These are phyloP conservation scores for Aspergillus kassunensis DNA, from an alignment of 495 filamentous ascomycete genomes.

Conservation along the genomic window DNA sequence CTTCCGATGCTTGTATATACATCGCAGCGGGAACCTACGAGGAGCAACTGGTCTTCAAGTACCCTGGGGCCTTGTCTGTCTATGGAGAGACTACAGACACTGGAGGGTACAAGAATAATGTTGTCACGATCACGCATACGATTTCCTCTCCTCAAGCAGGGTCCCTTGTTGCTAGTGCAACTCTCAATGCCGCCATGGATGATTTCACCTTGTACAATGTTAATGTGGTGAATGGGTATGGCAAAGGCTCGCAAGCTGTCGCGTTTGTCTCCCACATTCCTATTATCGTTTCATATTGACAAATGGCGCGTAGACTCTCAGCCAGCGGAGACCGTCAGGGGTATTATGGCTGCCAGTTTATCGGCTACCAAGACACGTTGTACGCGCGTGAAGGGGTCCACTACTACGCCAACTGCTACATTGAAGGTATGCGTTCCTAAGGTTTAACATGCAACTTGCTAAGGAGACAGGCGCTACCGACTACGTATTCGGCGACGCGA, in stretches of 20 bases:
- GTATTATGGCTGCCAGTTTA: conserved; percentile 57
- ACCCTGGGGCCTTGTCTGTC: conserved; percentile 25
- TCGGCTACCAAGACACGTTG: conserved; percentile 63
- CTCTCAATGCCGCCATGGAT: conserved; percentile 49
- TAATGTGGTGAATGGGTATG: conserved; percentile 53
- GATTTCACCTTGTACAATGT: conserved; percentile 60
- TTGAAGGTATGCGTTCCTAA: conserved; percentile 24
- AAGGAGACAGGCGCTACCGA: conserved; percentile 37
- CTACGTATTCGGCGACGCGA: conserved; percentile 66
- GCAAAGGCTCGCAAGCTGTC: conserved; percentile 31
- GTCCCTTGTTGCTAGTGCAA: conserved; percentile 46
- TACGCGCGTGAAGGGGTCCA: conserved; percentile 55
- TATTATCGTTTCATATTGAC: too few relatives aligned
- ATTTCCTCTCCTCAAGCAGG: conserved; percentile 44
- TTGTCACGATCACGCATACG: conserved; percentile 56
- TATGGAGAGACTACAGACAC: conserved; percentile 60
- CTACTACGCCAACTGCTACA: conserved; percentile 52
- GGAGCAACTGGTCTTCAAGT: conserved; percentile 52
- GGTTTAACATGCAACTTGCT: neutral
- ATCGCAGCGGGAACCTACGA: conserved; percentile 39
- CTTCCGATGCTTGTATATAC: conserved; percentile 28
- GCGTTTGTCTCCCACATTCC: conserved; percentile 30
- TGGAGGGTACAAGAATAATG: conserved; percentile 50
- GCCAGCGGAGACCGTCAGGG: conserved; percentile 48
- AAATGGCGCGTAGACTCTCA: conserved; percentile 29